These are phyloP conservation scores for Closterium sp. DNA, from an alignment of 139 green algal species.

Conservation along the genomic window DNA sequence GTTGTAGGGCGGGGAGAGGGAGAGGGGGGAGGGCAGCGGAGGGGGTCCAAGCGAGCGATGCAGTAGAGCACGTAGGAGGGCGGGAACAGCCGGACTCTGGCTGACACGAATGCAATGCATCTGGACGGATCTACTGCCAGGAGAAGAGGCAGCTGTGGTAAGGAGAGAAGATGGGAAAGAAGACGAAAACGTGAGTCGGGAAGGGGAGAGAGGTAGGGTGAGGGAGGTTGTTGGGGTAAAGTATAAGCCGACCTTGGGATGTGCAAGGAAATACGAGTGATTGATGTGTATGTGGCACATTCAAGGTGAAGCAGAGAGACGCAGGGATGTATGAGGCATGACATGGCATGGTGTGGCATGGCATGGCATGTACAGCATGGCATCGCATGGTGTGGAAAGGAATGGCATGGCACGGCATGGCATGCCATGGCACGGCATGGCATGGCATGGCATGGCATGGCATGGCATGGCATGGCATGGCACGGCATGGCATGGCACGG, in stretches of 20 bases:
- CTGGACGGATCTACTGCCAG: neutral
- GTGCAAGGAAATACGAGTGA: no score
- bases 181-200: neutral
- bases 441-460: neutral
- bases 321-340: no score
- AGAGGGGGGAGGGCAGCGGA: neutral
- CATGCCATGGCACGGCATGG: neutral
- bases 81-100: neutral
- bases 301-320: no score
- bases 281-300: no score
- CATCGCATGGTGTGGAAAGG: neutral
- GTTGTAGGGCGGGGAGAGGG: no score
- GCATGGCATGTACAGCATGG: neutral
- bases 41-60: neutral
- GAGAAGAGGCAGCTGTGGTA: neutral
- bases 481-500: neutral
- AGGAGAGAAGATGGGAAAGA: neutral
- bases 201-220: neutral
- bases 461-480: neutral
- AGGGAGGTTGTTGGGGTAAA: no score
- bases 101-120: neutral
- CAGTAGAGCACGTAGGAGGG: neutral
- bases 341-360: slow-evolving; percentile 1
- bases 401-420: no score
- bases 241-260: no score